A percentile compares a stretch with the other conserved stretches of the same genome.
phyloP scores from a whole-genome alignment of 1,284 basidiomycete genomes.

The Ceratobasidium sp. region DNA sequence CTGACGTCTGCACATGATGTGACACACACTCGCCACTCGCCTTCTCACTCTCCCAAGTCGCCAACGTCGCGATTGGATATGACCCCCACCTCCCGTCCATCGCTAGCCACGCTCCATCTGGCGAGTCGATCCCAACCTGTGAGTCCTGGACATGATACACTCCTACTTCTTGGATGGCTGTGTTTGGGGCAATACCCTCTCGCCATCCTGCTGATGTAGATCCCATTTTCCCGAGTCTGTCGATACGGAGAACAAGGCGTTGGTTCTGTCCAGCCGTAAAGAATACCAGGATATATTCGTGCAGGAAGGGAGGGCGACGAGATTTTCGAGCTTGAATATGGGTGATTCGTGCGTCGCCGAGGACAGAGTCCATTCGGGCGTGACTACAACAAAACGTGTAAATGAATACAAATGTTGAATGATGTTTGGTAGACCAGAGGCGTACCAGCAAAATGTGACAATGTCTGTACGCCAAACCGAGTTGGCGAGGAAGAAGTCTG shows the following conservation, averaged over 20 bases:
- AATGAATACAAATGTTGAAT: neutral
- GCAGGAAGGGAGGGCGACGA: conserved; percentile 28
- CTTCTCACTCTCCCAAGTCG: neutral
- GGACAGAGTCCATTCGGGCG: neutral
- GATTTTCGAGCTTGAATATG: conserved; percentile 36
- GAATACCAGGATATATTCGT: conserved; percentile 32
- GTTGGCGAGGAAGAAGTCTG: conserved; percentile 17
- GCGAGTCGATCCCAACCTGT: conserved; percentile 12
- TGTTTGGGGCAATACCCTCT: neutral
- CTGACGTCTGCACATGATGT: conserved; percentile 13
- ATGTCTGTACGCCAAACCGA: conserved; percentile 30
- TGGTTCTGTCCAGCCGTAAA: conserved; percentile 6
- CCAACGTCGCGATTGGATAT: conserved; percentile 20
- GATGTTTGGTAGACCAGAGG: neutral
- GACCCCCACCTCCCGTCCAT: conserved; percentile 25
- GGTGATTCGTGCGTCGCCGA: conserved; percentile 31
- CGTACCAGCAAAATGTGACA: conserved; percentile 34
- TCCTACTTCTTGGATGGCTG: conserved; percentile 21
- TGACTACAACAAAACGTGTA: neutral
- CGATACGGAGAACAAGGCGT: conserved; percentile 32
- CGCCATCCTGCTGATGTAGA: neutral
- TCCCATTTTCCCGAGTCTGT: conserved; percentile 24
- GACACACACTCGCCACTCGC: neutral
- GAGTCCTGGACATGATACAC: conserved; percentile 32
- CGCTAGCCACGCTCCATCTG: conserved; percentile 10